A percentile compares a stretch with the other conserved stretches of the same genome.
phyloP scores from a whole-genome alignment of 2,329 filamentous ascomycete genomes.

The Massarina eburnea region DNA sequence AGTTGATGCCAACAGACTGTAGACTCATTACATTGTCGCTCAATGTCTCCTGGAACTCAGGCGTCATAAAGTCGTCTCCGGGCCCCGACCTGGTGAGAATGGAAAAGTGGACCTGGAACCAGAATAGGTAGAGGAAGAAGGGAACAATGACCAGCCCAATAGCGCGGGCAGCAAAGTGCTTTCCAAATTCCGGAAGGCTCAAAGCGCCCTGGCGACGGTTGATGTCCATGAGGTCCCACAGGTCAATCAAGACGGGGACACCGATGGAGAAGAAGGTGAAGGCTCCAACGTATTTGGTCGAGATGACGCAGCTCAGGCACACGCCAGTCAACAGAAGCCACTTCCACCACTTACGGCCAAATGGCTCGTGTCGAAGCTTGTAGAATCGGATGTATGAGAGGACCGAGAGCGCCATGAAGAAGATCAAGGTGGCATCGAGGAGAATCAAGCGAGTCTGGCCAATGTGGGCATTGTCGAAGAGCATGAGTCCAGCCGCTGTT shows the following conservation, averaged over 20 bases:
- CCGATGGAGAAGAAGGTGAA: conserved; percentile 98
- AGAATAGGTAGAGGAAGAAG: conserved; percentile 98
- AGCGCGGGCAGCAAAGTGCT: conserved; percentile 88
- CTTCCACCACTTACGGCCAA: conserved; percentile 98
- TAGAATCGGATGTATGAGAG: conserved; percentile 97
- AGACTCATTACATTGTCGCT: conserved; percentile 92
- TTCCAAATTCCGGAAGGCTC: conserved; percentile 74
- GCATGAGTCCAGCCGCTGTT: conserved; percentile 79
- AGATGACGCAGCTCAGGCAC: conserved; percentile 93
- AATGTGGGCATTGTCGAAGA: conserved; percentile 97
- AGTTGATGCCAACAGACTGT: conserved; percentile 83
- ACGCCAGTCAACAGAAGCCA: conserved; percentile 96
- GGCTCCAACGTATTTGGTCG: conserved; percentile 94
- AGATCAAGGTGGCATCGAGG: conserved; percentile 88
- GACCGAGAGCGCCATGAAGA: conserved; percentile 94
- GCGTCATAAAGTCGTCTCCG: conserved; percentile 98
- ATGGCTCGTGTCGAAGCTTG: conserved; percentile 86
- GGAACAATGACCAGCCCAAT: conserved; percentile 85
- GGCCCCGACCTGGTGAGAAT: conserved; percentile 87
- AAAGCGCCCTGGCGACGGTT: conserved; percentile 82
- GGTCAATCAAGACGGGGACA: conserved; percentile 87
- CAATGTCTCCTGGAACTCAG: conserved; percentile 95
- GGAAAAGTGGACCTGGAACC: conserved; percentile 99
- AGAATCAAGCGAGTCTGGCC: conserved; percentile 94
- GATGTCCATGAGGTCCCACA: conserved; percentile 92